phyloP scores from a whole-genome alignment of 164 flowering plant species.

The Nelumbo lutea region DNA sequence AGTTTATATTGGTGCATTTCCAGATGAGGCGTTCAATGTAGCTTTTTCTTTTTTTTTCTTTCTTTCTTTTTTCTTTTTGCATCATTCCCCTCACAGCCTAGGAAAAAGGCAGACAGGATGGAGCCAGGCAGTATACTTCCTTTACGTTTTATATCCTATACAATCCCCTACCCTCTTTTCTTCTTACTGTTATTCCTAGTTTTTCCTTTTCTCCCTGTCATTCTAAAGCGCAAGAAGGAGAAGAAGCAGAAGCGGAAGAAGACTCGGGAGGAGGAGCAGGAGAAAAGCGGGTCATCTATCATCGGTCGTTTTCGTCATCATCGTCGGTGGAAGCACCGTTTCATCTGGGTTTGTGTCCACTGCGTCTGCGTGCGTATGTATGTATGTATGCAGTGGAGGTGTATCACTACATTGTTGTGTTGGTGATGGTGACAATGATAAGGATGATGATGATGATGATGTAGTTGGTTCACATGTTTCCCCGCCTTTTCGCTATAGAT shows the following conservation, averaged over 20 bases:
- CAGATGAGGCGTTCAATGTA: conserved; percentile 45
- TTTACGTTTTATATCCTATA: conserved; percentile 2
- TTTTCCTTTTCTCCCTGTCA: background rate
- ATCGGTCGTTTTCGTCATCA: background rate
- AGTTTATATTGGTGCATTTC: conserved; percentile 33
- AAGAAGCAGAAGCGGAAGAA: background rate
- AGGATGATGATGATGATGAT: background rate
- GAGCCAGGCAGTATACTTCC: conserved; percentile 61
- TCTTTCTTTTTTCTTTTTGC: no score
- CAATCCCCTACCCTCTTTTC: conserved; percentile 6
- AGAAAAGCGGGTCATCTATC: background rate
- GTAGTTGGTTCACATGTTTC: background rate
- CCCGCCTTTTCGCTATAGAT: background rate
- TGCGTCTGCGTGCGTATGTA: background rate
- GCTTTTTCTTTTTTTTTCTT: conserved; percentile 18
- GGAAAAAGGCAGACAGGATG: conserved; percentile 68
- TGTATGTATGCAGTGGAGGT: background rate
- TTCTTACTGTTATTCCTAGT: conserved; percentile 1
- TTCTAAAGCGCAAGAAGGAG: background rate
- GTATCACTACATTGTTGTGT: background rate
- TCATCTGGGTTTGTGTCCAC: background rate
- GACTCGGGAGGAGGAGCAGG: background rate
- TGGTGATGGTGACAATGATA: background rate
- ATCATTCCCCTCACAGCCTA: conserved; percentile 23
- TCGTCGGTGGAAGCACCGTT: background rate